A percentile compares a stretch with the other conserved stretches of the same genome.
These are phyloP conservation scores for Fusarium anthophilum DNA, from an alignment of 2,329 filamentous ascomycete genomes.

Conservation along the genomic window DNA sequence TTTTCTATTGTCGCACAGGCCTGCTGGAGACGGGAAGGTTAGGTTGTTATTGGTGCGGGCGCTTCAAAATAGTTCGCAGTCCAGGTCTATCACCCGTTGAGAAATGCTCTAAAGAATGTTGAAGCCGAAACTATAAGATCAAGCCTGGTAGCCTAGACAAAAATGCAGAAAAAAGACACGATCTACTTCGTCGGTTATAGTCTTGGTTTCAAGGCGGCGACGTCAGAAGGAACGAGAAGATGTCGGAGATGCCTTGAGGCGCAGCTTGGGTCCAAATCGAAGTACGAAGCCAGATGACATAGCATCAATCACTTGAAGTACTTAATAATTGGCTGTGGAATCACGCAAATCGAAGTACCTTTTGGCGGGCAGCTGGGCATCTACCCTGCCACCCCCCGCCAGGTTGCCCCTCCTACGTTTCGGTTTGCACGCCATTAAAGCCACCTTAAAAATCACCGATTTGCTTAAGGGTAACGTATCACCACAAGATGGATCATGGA, in stretches of 20 bases:
- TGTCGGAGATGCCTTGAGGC: constrained; percentile 36
- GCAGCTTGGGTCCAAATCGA: constrained; percentile 38
- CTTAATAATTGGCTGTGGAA: background rate
- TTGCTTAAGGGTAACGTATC: constrained; percentile 20
- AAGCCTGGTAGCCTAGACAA: background rate
- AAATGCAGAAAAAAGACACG: constrained; percentile 21
- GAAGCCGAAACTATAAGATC: constrained; percentile 1
- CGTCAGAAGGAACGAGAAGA: constrained; percentile 35
- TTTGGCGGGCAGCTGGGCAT: constrained; percentile 16
- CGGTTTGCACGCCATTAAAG: constrained; percentile 25
- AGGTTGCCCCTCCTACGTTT: constrained; percentile 44
- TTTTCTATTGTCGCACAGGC: constrained; percentile 39
- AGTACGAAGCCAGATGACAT: constrained; percentile 38
- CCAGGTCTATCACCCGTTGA: background rate
- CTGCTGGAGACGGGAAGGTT: constrained; percentile 25
- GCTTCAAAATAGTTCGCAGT: constrained; percentile 15
- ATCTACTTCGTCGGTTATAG: constrained; percentile 10
- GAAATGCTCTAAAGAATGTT: constrained; percentile 4
- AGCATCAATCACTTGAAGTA: constrained; percentile 17
- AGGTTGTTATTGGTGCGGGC: constrained; percentile 14
- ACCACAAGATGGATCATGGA: constrained; percentile 1
- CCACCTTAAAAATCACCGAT: constrained; percentile 32
- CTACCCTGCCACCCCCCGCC: constrained; percentile 29
- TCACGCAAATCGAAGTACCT: constrained; percentile 12
- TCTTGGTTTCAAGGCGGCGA: constrained; percentile 33